phyloP scores from a whole-genome alignment of 495 filamentous ascomycete species.

The Talaromyces liani region DNA sequence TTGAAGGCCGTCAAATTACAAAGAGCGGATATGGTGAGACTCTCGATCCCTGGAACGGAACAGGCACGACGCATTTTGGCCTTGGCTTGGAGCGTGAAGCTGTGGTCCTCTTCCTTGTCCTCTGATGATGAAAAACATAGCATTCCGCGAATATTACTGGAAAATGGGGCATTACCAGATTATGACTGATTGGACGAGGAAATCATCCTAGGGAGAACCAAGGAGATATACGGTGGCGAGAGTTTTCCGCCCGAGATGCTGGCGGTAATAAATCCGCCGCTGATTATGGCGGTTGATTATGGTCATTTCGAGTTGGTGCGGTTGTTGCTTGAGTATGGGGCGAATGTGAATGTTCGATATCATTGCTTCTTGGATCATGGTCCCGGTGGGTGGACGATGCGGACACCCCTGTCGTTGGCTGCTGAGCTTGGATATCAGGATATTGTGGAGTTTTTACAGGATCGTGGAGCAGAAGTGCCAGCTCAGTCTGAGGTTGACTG shows the following conservation, averaged over 20 bases:
- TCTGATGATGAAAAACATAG: not conserved
- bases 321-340: not conserved
- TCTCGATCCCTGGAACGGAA: not conserved
- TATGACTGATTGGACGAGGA: not conserved
- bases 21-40: not conserved
- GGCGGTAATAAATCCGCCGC: not conserved
- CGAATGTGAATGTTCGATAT: not conserved
- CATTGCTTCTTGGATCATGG: not conserved
- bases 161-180: not conserved
- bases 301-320: not conserved
- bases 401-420: not conserved
- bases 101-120: not conserved
- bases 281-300: not conserved
- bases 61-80: not conserved
- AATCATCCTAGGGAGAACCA: not conserved
- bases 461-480: not conserved
- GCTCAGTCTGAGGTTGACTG: not conserved
- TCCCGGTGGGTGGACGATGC: not conserved
- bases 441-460: not conserved
- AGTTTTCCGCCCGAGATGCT: not conserved
- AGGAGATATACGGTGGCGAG: not conserved
- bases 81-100: not conserved
- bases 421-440: not conserved
- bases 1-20: not conserved
- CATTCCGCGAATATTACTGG: not conserved